These are phyloP conservation scores for Populus hybrid DNA, from an alignment of 441 rosid species.

Conservation along the genomic window DNA sequence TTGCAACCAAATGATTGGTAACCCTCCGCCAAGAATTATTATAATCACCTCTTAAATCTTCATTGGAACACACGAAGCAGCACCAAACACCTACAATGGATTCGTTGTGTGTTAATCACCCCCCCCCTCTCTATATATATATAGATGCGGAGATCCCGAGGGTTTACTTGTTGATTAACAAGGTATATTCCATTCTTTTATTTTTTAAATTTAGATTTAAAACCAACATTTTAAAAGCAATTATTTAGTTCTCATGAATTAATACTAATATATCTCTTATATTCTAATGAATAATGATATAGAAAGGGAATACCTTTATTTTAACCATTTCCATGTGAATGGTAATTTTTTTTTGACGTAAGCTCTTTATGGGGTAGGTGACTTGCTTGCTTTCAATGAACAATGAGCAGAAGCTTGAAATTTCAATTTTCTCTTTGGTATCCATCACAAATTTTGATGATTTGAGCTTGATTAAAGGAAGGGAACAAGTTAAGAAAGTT, in stretches of 20 bases:
- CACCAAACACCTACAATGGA: conserved; percentile 18
- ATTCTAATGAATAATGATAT: background rate
- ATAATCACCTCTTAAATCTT: background rate
- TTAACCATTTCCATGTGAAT: background rate
- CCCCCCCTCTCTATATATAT: background rate
- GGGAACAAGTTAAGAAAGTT: too few relatives aligned
- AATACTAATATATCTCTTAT: background rate
- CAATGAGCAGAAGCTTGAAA: background rate
- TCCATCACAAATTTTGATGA: background rate
- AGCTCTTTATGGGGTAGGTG: background rate
- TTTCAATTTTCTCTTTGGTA: background rate
- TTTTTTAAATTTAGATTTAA: too few relatives aligned
- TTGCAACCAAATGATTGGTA: background rate
- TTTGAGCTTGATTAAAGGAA: too few relatives aligned
- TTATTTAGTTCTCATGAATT: too few relatives aligned
- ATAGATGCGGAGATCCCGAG: too few relatives aligned
- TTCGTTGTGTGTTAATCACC: conserved; percentile 3
- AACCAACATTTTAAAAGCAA: background rate
- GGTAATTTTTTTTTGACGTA: background rate
- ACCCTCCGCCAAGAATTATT: conserved; percentile 1
- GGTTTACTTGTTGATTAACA: too few relatives aligned
- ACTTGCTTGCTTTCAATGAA: background rate
- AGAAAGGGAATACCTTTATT: background rate
- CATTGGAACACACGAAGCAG: conserved; percentile 6
- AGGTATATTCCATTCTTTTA: background rate